These are phyloP conservation scores for Leccinum broughii DNA, from an alignment of 768 basidiomycete species.

Conservation along the genomic window DNA sequence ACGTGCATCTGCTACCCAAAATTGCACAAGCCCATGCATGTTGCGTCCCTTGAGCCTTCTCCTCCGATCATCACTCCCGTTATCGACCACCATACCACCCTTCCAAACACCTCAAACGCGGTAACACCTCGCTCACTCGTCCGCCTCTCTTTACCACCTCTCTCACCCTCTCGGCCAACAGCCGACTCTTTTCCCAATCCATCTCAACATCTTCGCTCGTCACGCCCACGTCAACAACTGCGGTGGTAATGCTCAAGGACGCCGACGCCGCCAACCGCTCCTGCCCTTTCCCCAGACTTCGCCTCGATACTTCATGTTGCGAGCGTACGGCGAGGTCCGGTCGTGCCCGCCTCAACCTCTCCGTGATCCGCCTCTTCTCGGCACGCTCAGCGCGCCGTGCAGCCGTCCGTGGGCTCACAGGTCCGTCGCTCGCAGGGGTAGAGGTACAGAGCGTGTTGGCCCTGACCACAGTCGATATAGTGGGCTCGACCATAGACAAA, in stretches of 20 bases:
- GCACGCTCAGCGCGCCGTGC: slow-evolving; percentile 21
- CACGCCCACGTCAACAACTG: too few species aligned
- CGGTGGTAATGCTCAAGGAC: too few species aligned
- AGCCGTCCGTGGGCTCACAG: slow-evolving; percentile 21
- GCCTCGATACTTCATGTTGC: slow-evolving; percentile 2
- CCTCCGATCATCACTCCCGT: not conserved
- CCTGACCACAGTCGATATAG: not conserved
- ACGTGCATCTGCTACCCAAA: not conserved
- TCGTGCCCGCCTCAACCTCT: slow-evolving; percentile 44
- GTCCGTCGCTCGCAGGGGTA: not conserved
- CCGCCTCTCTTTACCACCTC: slow-evolving; percentile 22
- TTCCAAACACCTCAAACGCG: slow-evolving; percentile 27
- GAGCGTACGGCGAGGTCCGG: slow-evolving; percentile 41
- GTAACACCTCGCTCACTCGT: slow-evolving; percentile 26
- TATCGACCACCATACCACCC: slow-evolving; percentile 11
- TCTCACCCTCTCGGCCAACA: slow-evolving; percentile 23
- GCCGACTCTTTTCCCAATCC: slow-evolving; percentile 31
- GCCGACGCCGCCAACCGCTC: not conserved
- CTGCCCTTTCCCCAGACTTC: too few species aligned
- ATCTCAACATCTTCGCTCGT: slow-evolving; percentile 16
- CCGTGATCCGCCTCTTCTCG: slow-evolving; percentile 31
- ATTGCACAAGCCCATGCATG: not conserved
- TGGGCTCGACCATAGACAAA: not conserved
- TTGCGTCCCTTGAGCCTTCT: not conserved
- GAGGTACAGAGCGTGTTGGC: not conserved